Percentiles rank a stretch among this genome's conserved stretches.
Evolutionary conservation across 805 yeast genomes (phyloP).

Genomic region (Candida broadrunensis): DNA sequence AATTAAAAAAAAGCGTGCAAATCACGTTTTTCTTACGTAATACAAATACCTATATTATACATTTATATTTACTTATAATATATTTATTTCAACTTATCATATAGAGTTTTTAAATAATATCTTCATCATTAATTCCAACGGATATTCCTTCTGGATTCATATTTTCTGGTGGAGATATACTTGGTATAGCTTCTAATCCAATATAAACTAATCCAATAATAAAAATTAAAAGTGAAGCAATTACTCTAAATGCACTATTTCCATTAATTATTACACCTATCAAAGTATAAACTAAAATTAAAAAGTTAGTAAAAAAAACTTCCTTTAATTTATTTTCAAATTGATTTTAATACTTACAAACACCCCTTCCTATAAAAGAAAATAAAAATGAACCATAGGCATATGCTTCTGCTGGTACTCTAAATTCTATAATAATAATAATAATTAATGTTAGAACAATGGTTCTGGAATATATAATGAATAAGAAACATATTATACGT

Average conservation of each 20-base stretch:
- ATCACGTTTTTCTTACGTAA: no score
- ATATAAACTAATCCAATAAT: constrained; percentile 58
- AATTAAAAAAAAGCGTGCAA: no score
- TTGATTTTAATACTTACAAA: constrained; percentile 41
- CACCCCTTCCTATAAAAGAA: constrained; percentile 73
- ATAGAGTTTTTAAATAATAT: constrained; percentile 33
- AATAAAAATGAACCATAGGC: constrained; percentile 66
- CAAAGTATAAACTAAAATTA: constrained; percentile 29
- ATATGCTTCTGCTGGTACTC: constrained; percentile 58
- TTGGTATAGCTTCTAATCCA: constrained; percentile 68
- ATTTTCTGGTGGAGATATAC: constrained; percentile 76
- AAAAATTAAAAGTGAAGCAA: constrained; percentile 59
- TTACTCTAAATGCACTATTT: constrained; percentile 53
- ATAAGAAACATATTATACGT: constrained; percentile 19
- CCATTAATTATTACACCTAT: constrained; percentile 39
- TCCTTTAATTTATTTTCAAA: no score
- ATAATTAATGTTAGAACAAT: constrained; percentile 1
- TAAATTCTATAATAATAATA: constrained; percentile 41
- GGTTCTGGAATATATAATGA: background rate
- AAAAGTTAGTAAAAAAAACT: no score
- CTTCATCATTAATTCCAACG: constrained; percentile 39
- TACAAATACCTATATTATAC: no score
- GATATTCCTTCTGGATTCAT: constrained; percentile 54
- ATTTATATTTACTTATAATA: no score
- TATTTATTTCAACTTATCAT: no score